Base-by-base conservation (phyloP, 2,329 filamentous ascomycete species). In the Aureobasidium sp. region DNA sequence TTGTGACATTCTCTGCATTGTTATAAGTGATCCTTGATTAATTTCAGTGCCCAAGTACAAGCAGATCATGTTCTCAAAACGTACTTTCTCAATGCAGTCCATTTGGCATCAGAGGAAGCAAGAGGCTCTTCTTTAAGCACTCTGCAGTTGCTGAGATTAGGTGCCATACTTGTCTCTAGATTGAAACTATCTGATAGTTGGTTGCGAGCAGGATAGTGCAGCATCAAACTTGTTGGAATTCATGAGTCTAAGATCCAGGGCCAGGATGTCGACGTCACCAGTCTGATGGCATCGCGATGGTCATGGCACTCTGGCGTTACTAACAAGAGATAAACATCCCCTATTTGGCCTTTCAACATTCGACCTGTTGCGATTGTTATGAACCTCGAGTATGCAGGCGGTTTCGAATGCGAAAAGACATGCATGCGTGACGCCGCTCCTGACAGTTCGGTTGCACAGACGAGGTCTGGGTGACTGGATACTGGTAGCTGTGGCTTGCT, bases 11-110 rank as follows among this genome's bases (percentile, higher is more conserved):
- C 14, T 65, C 62, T 20, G 62, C 64, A 37, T 58, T 62, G 29
- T 56, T 62, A 72, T 90, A 91, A 37, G 74, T 76, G n/a, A 68
- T 75, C 58, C 75, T 76, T 42, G 5, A 11, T 39, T 14, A 17
- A n/a, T 41, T 45, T 47, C 8, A 39, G 22, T 31, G 15, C 5
- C 6, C 34, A 14, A 51, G 22, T 20, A 7, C 34, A 51, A 25
- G 44, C 22, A n/a, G 11, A 9, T n/a, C 9, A 25, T 29, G 39
- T 15, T 20, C 3, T 31, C 12, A 8, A 29, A 15, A 27, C 69
- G 42, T 70, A 76, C 75, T 74, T 75, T 49, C 72, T 69, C 20
- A 77, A 67, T 3, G 70, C 74, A 7, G 71, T 71, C 75, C 75
- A 77, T 66, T 72, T 72, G 5, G 75, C 75, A 20, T 77, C 73